phyloP scores from a whole-genome alignment of 2,329 filamentous ascomycete genomes.

The Phialocephala subalpina region DNA sequence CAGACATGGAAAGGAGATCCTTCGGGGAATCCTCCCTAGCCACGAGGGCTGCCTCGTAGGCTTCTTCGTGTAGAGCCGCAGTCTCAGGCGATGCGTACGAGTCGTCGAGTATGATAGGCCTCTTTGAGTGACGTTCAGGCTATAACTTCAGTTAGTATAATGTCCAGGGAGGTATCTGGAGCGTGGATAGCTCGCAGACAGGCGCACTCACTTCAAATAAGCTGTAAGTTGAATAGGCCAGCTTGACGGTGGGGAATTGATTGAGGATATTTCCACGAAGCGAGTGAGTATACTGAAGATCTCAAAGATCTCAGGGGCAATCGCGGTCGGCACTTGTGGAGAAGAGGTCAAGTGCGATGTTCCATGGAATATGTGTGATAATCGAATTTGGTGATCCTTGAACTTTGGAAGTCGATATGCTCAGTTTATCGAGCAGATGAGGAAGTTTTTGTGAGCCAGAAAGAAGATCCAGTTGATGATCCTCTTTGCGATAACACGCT shows the following conservation, averaged over 20 bases:
- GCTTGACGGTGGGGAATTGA: constrained; percentile 42
- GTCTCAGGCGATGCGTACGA: constrained; percentile 46
- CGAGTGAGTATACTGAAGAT: background rate
- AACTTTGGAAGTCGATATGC: background rate
- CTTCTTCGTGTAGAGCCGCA: constrained; percentile 46
- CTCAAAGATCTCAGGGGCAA: constrained; percentile 1
- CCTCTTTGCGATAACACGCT: background rate
- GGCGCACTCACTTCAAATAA: constrained; percentile 43
- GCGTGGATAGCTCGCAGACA: background rate
- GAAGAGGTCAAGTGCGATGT: background rate
- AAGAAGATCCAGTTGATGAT: background rate
- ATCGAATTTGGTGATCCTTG: background rate
- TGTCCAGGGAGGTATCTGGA: background rate
- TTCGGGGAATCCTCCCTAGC: constrained; percentile 43
- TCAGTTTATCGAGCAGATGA: background rate
- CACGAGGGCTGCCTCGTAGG: constrained; percentile 46
- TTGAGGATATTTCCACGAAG: background rate
- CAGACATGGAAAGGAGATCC: constrained; percentile 74
- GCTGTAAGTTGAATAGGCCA: constrained; percentile 45
- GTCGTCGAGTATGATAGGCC: constrained; percentile 46
- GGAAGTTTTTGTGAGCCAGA: background rate
- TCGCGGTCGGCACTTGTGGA: constrained; percentile 1
- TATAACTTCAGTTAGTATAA: constrained; percentile 20
- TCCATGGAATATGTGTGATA: constrained; percentile 27
- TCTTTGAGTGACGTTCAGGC: constrained; percentile 41